Evolutionary conservation across 148 eudicot genomes (phyloP), one percentile per base, ranked within the genome.

Genomic region (Cornus controversa): DNA sequence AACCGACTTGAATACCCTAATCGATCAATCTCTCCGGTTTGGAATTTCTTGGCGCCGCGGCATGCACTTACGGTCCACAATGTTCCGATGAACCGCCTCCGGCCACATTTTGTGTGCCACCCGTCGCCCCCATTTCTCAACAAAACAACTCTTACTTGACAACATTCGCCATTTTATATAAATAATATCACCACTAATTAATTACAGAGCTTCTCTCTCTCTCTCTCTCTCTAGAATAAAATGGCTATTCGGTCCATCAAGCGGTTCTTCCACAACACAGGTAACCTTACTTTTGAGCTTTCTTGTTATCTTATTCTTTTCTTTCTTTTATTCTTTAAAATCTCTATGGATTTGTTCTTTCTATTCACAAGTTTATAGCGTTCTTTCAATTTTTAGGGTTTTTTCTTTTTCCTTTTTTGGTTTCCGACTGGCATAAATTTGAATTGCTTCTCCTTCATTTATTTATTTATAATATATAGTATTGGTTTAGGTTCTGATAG

Each of bases 221-320:
- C 66, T 40, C 54, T 67, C 77, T 69, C 60, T 74, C 77, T 74
- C 64, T 67, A 22, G 0, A 40, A 24, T 5, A 15, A 66, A 64
- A 87, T 87, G 90, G 85, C 83, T 62, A 53, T 31, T 31, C 76
- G 60, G 36, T 74, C 83, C 3, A 34, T 85, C 1, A 73, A 71
- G 53, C 78, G 72, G 18, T 13, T 83, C 36, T 66, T 85, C 25
- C 75, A n/a, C 53, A 78, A 65, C n/a, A 25, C 85, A 34, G 86
- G 90, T 87, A 82, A 74, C 9, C n/a, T 68, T n/a, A 47, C 42
- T 10, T 26, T 72, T 68, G 62, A 67, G 20, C 6, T 42, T 67
- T 31, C 34, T 31, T 31, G 4, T 2, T 31, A 2, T 31, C 4
- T 27, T 18, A 24, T 60, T 63, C 64, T 14, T 34, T 40, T 45